Percentiles rank a stretch among this genome's conserved stretches.
Evolutionary conservation across 352 stramenopile species (phyloP).

Genomic region (Porosira glacialis): DNA sequence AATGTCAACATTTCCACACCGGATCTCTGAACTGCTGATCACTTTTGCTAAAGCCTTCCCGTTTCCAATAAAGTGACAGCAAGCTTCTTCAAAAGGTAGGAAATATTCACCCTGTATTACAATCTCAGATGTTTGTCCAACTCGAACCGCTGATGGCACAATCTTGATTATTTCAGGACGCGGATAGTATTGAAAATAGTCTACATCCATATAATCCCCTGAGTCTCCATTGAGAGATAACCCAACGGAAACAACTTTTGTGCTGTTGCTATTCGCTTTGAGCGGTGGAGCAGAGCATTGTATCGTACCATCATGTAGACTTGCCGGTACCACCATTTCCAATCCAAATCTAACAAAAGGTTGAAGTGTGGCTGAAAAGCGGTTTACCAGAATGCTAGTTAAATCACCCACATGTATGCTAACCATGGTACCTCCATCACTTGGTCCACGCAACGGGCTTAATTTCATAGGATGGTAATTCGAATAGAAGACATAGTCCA

Average conservation of each 20-base stretch:
- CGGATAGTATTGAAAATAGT: constrained; percentile 27
- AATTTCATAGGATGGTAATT: constrained; percentile 9
- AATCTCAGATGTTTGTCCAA: constrained; percentile 3
- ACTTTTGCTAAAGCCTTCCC: constrained; percentile 11
- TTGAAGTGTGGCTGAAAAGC: no score
- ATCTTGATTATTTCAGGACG: constrained; percentile 13
- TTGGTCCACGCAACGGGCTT: constrained; percentile 14
- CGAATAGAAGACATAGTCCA: constrained; percentile 22
- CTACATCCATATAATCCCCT: constrained; percentile 17
- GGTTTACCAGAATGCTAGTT: constrained; percentile 6
- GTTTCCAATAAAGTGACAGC: constrained; percentile 18
- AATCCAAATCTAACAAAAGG: no score
- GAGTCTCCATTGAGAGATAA: constrained; percentile 29
- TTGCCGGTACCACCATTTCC: no score
- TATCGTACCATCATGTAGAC: constrained; percentile 6
- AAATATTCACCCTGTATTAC: constrained; percentile 23
- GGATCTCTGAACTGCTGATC: constrained; percentile 18
- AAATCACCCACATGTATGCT: constrained; percentile 2
- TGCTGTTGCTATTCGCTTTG: constrained; percentile 4
- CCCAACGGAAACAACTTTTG: constrained; percentile 2
- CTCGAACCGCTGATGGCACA: constrained; percentile 11
- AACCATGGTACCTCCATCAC: constrained; percentile 22
- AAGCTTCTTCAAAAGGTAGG: constrained; percentile 4
- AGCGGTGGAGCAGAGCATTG: constrained; percentile 14
- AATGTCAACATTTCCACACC: constrained; percentile 2